A percentile compares a stretch with the other conserved stretches of the same genome.
Conservation (phyloP, 805 yeast species). For the Spathaspora sp. region DNA sequence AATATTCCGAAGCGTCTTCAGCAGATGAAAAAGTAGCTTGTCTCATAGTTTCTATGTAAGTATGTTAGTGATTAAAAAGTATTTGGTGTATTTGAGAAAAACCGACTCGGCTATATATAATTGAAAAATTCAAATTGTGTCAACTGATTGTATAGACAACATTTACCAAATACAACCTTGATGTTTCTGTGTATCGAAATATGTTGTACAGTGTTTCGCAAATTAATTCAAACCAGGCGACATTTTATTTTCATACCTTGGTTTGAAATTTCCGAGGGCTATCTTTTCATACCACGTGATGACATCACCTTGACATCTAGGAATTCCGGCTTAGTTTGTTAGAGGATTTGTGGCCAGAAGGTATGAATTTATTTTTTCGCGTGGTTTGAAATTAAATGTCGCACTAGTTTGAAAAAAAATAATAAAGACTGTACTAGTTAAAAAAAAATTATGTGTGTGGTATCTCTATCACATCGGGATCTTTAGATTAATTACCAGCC, state of each 20-base stretch:
- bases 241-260: too few species aligned
- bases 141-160: not conserved
- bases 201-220: too few species aligned
- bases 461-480: not conserved
- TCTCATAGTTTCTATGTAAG: conserved; percentile 15
- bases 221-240: too few species aligned
- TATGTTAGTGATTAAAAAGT: not conserved
- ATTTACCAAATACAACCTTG: not conserved
- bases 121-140: not conserved
- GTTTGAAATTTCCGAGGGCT: too few species aligned
- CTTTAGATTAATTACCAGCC: not conserved
- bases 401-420: too few species aligned
- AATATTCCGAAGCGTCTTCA: conserved; percentile 39
- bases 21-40: conserved; percentile 34
- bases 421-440: not conserved
- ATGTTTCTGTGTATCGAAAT: not conserved
- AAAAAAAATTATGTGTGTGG: not conserved
- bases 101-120: not conserved
- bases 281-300: too few species aligned
- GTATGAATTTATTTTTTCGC: too few species aligned
- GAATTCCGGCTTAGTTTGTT: too few species aligned
- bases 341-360: too few species aligned
- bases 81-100: not conserved
- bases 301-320: too few species aligned
- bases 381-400: too few species aligned